Conservation (phyloP, 768 basidiomycete genomes). For the Boletus eberwhitei region DNA sequence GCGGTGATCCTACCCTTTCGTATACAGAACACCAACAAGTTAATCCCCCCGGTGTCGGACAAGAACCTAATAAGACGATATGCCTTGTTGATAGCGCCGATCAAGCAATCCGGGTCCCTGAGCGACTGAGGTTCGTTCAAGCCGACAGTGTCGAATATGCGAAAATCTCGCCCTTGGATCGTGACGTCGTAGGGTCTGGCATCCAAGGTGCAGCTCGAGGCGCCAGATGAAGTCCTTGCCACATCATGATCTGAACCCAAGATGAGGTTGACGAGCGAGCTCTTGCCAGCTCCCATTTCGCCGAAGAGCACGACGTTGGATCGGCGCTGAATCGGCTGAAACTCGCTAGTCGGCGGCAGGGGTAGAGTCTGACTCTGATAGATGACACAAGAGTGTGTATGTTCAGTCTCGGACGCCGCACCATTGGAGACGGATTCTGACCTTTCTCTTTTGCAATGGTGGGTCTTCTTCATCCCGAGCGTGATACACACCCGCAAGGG, state of each 20-base stretch:
- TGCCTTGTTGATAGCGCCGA: conserved; percentile 31
- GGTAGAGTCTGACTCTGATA: conserved; percentile 3
- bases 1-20: conserved; percentile 31
- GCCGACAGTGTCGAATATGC: conserved; percentile 35
- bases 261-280: conserved; percentile 43
- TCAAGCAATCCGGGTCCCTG: conserved; percentile 23
- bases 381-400: background rate
- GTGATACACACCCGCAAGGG: background rate
- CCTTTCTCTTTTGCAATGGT: conserved; percentile 7
- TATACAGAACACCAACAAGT: conserved; percentile 40
- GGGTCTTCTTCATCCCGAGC: background rate
- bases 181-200: conserved; percentile 26
- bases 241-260: conserved; percentile 16
- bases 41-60: conserved; percentile 33
- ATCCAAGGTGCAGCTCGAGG: conserved; percentile 35
- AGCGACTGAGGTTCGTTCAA: conserved; percentile 29
- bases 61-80: conserved; percentile 34
- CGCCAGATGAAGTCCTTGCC: conserved; percentile 31
- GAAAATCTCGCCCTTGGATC: conserved; percentile 16
- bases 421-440: background rate
- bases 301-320: conserved; percentile 30
- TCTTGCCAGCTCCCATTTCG: conserved; percentile 36
- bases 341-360: conserved; percentile 7
- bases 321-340: conserved; percentile 8
- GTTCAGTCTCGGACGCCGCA: conserved; percentile 5